A percentile compares a stretch with the other conserved stretches of the same genome.
Evolutionary conservation across 805 yeast genomes (phyloP).

Genomic region (Brettanomyces anomalus): DNA sequence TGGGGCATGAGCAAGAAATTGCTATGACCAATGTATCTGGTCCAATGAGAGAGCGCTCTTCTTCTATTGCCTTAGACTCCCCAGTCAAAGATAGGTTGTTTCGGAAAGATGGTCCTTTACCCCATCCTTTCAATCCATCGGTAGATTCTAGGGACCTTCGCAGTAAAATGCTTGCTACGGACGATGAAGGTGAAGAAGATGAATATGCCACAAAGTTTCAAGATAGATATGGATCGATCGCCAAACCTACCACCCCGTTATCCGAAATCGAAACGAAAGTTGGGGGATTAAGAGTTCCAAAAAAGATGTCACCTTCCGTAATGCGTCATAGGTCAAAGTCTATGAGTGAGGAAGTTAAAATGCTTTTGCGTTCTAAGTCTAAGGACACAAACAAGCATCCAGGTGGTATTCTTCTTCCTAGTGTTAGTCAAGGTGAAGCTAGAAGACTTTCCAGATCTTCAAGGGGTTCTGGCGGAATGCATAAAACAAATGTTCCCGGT

Average conservation of each 20-base stretch:
- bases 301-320: background rate
- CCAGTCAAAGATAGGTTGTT: background rate
- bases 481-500: background rate
- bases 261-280: constrained; percentile 6
- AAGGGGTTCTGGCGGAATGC: background rate
- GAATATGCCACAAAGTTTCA: constrained; percentile 19
- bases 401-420: constrained; percentile 25
- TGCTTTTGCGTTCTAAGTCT: constrained; percentile 21
- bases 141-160: constrained; percentile 23
- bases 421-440: constrained; percentile 2
- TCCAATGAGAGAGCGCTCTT: background rate
- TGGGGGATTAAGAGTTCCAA: constrained; percentile 8
- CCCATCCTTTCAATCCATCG: constrained; percentile 8
- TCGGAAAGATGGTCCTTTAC: constrained; percentile 8
- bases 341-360: constrained; percentile 34
- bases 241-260: background rate
- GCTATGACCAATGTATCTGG: background rate
- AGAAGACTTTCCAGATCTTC: background rate
- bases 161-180: constrained; percentile 20
- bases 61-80: background rate
- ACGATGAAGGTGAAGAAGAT: constrained; percentile 23
- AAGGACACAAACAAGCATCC: constrained; percentile 23
- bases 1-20: background rate
- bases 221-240: constrained; percentile 9
- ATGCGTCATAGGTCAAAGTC: constrained; percentile 26